Base-by-base conservation (phyloP, 2,329 filamentous ascomycete genomes). In the Aspergillus sp. region DNA sequence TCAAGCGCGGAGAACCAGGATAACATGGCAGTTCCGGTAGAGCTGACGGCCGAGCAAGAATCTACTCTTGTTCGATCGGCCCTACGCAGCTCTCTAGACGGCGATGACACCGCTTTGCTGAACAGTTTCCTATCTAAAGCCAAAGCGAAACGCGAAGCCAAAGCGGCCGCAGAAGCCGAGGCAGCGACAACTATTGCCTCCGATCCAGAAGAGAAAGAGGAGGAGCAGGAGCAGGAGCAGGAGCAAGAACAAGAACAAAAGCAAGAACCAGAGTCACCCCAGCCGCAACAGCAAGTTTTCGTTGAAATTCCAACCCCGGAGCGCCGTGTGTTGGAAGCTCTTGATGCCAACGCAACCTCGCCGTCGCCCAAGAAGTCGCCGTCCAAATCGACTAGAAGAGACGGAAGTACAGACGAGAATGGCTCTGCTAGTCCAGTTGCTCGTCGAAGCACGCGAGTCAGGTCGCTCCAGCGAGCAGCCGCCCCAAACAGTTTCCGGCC, bases 51-150 rank as follows among this genome's bases (percentile, higher is more conserved):
- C n/a, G 65, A 67, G 56, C 68, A 72, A 56, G 66, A 71, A 48
- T 64, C 68, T 43, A 69, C 65, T 18, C 55, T 74, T 26, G 71
- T 74, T 5, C 69, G 73, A 55, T 73, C 74, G 32, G 71, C 74
- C 43, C 62, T 75, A 36, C 68, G 68, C 47, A 72, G 73, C 60
- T 71, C 71, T 24, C 62, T 77, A 11, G 73, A 72, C 52, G 72
- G 71, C 43, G 73, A 76, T 12, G 74, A 77, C 63, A 69, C 71
- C 8, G 72, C 67, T 39, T 56, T 77, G n/a, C 65, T 77, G 47
- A 74, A 70, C 52, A 68, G 73, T 50, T 76, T 77, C 60, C 57
- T 77, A 24, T 74, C 71, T n/a, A 73, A 71, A 52, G 75, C 75
- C 11, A 68, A 73, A 59, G 74, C 74, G 17, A 77, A 76, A 57